phyloP scores from a whole-genome alignment of 2,329 filamentous ascomycete genomes.

The Pezicula neosporulosa region DNA sequence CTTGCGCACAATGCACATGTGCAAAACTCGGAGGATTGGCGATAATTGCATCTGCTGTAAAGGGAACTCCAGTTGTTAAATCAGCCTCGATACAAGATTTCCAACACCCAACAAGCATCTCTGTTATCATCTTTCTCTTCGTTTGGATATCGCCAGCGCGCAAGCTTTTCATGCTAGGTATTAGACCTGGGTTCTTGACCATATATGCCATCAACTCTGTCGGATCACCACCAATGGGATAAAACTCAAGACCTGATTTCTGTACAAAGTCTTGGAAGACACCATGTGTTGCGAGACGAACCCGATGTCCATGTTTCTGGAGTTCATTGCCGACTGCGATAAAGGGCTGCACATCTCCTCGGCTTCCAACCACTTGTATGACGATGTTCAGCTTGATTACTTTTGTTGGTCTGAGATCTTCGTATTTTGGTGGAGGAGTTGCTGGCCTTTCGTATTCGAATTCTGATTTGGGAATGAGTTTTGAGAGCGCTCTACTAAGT shows the following conservation, averaged over 20 bases:
- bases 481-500: constrained; percentile 8
- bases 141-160: constrained; percentile 71
- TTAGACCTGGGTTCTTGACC: constrained; percentile 81
- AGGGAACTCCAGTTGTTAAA: constrained; percentile 7
- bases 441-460: neutral
- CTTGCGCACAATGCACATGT: constrained; percentile 54
- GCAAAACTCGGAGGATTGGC: constrained; percentile 31
- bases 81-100: constrained; percentile 68
- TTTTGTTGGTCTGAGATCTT: constrained; percentile 37
- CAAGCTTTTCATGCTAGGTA: constrained; percentile 73
- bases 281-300: constrained; percentile 53
- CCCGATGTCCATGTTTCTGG: constrained; percentile 49
- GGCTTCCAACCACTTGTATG: constrained; percentile 69
- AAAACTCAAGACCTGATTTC: constrained; percentile 51
- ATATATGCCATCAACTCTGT: constrained; percentile 82
- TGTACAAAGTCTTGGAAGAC: constrained; percentile 51
- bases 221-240: constrained; percentile 62
- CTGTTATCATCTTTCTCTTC: constrained; percentile 66
- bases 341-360: constrained; percentile 74
- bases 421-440: neutral
- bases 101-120: constrained; percentile 83
- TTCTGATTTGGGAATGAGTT: constrained; percentile 2
- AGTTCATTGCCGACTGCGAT: constrained; percentile 58
- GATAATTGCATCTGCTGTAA: constrained; percentile 24
- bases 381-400: constrained; percentile 58